Evolutionary conservation across 352 stramenopile genomes (phyloP), one percentile per base, ranked within the genome.

Genomic region (Globisporangium echinulatum): DNA sequence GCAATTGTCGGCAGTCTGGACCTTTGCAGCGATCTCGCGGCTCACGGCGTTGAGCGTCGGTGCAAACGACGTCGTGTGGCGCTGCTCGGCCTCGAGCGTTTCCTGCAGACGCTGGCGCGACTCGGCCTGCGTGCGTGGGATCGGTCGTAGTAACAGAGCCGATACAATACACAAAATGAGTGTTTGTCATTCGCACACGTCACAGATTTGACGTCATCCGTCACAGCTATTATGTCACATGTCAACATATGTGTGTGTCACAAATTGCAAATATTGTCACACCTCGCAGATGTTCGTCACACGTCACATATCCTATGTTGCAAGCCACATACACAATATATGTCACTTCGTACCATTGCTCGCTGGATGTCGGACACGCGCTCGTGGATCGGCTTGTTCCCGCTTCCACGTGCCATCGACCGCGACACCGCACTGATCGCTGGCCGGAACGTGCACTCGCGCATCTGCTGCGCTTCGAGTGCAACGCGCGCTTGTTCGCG

Each of bases 351-450:
- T 67, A 92, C 80, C 74, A 88, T 90, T 42, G 74, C 71, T 9
- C 79, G 77, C 48, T 90, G 81, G 25, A 91, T 63, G 37, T 89
- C 78, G 0, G 61, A 67, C 7, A 91, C 52, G 1, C 83, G 75
- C 40, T 87, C 59, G 10, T 91, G 79, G 56, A 93, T 83, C 8
- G 84, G 84, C 46, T 85, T 89, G 59, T 91, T 83, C 46, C 77
- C 66, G 1, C 64, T 67, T 25, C 60, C 56, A 33, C 55, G 72
- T 3, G 75, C 59, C 55, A 92, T 59, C 1, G 56, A 59, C 9
- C 66, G 70, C 1, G 80, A 90, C 0, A 58, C 62, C 4, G 60
- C 39, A 49, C 91, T 93, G 59, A 90, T 90, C 39, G 70, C 64
- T 7, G 84, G 81, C 11, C 72, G 74, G 56, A 93, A 93, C 0